Evolutionary conservation across 345 rosid genomes (phyloP), one percentile per base, ranked within the genome.

Genomic region (Carallia pectinifolia): DNA sequence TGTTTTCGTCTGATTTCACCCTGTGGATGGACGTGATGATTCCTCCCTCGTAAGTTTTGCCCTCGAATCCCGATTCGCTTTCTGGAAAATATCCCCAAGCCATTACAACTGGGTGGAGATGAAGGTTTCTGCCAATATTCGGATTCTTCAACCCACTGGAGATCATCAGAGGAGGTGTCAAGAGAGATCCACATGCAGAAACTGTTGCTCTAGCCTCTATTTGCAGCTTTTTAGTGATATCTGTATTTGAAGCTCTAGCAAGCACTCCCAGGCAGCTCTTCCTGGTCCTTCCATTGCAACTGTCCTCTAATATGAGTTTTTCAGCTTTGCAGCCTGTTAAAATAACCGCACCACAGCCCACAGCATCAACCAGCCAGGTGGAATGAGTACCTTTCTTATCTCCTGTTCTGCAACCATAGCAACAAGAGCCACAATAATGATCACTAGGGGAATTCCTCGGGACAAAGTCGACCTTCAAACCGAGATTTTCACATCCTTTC

Each of bases 81-180:
- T 87, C 87, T 1, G 88, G 90, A 39, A 88, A 86, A 79, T 86
- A 83, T 62, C 96, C 96, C 96, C 96, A 89, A 56, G 83, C 79
- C 71, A 84, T 17, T 47, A 89, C 67, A 55, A 75, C 83, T 1
- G 96, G 96, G 61, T 89, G 92, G 70, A 87, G 80, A 77, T 72
- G 90, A 36, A 87, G 86, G 67, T 85, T 86, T 74, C 73, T 81
- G 47, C 96, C 96, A 7, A 87, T 89, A 70, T 86, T 65, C 40
- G 76, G 69, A 71, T 86, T 87, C 62, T 66, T 19, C 75, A 90
- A 68, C 38, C 96, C 96, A 62, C 96, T 87, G 0, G 85, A 75
- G 69, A 84, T 77, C 89, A 90, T 76, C 61, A 85, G 48, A 30
- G 92, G 88, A 4, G 96, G 96, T 52, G 96, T 86, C 53, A 79